A percentile compares a stretch with the other conserved stretches of the same genome.
Conservation (phyloP, 805 yeast species). For the Candida insectalens region DNA sequence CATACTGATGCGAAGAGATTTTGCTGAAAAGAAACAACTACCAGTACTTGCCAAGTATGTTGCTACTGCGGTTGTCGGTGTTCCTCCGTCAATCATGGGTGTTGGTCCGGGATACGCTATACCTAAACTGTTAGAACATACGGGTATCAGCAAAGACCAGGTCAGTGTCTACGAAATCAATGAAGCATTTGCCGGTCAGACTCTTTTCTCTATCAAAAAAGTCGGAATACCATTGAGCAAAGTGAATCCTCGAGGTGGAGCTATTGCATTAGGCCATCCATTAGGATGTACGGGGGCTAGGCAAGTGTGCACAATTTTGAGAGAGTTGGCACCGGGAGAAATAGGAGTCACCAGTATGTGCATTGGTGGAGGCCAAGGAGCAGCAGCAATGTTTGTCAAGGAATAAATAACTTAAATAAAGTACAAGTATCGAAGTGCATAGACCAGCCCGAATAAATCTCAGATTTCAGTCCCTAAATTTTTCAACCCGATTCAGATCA, state of each 20-base stretch:
- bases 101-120: slow-evolving; percentile 96
- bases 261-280: slow-evolving; percentile 95
- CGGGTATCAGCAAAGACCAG: slow-evolving; percentile 45
- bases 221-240: slow-evolving; percentile 57
- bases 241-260: slow-evolving; percentile 93
- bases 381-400: slow-evolving; percentile 76
- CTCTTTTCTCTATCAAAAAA: slow-evolving; percentile 61
- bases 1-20: slow-evolving; percentile 71
- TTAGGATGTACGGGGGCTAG: slow-evolving; percentile 80
- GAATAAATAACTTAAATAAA: slow-evolving; percentile 40
- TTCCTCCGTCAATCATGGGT: slow-evolving; percentile 97
- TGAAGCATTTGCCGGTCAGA: slow-evolving; percentile 97
- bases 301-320: slow-evolving; percentile 79
- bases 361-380: slow-evolving; percentile 98
- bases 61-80: slow-evolving; percentile 77
- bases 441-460: no score
- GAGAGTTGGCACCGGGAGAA: slow-evolving; percentile 71
- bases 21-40: slow-evolving; percentile 66
- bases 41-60: slow-evolving; percentile 75
- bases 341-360: slow-evolving; percentile 94
- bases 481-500: no score
- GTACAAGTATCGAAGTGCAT: no score
- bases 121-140: slow-evolving; percentile 55
- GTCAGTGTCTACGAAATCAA: slow-evolving; percentile 77
- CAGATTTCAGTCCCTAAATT: no score